Evolutionary conservation across 1,139 yeast species (phyloP).

Genomic region (Blastobotrys petasosporus): DNA sequence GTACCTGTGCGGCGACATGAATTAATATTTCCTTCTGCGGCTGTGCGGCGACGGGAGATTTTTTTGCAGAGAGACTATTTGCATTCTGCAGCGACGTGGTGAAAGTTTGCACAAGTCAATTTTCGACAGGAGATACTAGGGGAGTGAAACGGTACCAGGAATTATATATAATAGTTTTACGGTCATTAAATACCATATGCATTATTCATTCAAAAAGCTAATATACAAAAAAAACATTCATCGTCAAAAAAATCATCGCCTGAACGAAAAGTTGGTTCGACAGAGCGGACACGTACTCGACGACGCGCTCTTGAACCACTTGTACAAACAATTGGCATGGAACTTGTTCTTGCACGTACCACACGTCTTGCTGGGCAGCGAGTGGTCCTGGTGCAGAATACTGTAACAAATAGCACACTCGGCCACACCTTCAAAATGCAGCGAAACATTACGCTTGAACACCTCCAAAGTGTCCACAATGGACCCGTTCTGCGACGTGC

Average conservation of each 20-base stretch:
- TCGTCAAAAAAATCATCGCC: no score
- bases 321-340: conserved; percentile 94
- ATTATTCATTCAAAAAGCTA: neutral
- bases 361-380: conserved; percentile 84
- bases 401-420: conserved; percentile 97
- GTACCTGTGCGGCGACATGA: no score
- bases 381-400: conserved; percentile 81
- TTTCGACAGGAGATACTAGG: no score
- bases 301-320: conserved; percentile 96
- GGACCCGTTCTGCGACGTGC: conserved; percentile 68
- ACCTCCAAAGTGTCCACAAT: conserved; percentile 76
- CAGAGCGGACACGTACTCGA: conserved; percentile 92
- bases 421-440: conserved; percentile 82
- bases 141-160: no score
- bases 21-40: no score
- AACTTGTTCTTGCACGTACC: conserved; percentile 87
- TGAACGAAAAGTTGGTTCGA: conserved; percentile 54
- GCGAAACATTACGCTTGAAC: conserved; percentile 70
- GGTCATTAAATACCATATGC: no score
- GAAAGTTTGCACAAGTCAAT: no score
- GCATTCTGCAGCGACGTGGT: no score
- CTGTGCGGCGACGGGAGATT: no score
- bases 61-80: no score
- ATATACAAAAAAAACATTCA: neutral
- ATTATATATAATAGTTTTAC: no score